These are phyloP conservation scores for Aquanectria penicillioides DNA, from an alignment of 2,329 filamentous ascomycete genomes.

Conservation along the genomic window DNA sequence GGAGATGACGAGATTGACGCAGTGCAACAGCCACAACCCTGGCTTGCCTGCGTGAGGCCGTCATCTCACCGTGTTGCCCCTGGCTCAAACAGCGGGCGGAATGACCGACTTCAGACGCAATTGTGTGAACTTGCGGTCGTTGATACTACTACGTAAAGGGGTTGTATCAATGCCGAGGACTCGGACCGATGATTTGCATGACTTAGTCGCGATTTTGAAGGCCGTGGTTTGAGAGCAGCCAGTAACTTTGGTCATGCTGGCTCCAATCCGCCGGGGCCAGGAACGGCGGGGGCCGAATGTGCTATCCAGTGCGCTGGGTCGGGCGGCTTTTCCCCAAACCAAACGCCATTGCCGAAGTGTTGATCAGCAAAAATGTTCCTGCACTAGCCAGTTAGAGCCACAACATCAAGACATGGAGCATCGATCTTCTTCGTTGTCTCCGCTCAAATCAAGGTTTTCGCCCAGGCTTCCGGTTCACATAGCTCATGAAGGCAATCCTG, in stretches of 20 bases:
- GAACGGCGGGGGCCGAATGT: constrained; percentile 6
- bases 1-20: constrained; percentile 31
- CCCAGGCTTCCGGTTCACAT: neutral
- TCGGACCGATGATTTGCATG: neutral
- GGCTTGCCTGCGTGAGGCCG: constrained; percentile 11
- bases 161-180: neutral
- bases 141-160: neutral
- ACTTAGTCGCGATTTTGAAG: too few species aligned
- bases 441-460: neutral
- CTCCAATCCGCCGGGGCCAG: constrained; percentile 1
- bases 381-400: constrained; percentile 10
- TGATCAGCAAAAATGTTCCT: constrained; percentile 19
- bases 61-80: constrained; percentile 12
- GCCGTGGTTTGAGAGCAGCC: too few species aligned
- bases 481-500: constrained; percentile 1
- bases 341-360: constrained; percentile 22
- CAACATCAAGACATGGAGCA: constrained; percentile 11
- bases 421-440: neutral
- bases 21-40: constrained; percentile 24
- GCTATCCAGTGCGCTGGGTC: constrained; percentile 18
- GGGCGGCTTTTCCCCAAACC: constrained; percentile 8
- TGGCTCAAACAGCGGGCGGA: neutral
- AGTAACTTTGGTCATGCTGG: too few species aligned
- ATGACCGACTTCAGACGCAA: neutral
- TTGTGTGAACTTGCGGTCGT: neutral